Base-by-base conservation (phyloP, 768 basidiomycete species). In the Hericium alpestre region DNA sequence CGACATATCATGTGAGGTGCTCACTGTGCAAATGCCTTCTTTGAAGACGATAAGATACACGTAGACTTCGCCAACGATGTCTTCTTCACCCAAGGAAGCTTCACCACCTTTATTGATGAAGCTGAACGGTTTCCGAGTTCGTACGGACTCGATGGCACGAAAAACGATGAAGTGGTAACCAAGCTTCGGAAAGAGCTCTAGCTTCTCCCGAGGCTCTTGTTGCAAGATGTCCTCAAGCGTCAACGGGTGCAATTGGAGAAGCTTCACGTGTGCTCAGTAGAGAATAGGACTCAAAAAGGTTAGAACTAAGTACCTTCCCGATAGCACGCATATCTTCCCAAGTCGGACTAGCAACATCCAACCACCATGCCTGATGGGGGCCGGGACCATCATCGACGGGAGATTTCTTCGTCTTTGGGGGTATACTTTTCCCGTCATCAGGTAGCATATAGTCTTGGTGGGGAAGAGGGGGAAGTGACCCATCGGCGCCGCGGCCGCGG, bases 121-220 rank as follows among this genome's bases (percentile, higher is more conserved):
- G n/a, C 57, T 32, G 48, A 75, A 55, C 49, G 69, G 73, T 32
- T 78, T 73, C 51, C 73, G 70, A 1, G 74, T 72, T 41, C 69
- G 71, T 58, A 73, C 68, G 59, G 76, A 79, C 63, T 93, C 90
- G 53, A 93, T 79, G 1, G 92, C 86, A 49, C 89, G 80, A 64
- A 94, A 91, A 18, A 87, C 87, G 56, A 95, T 74, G 64, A 97
- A 92, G 67, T 94, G 92, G 70, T 97, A 97, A 1, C 93, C 94
- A 13, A 97, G 78, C 61, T 80, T 83, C 0, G 87, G 81, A 66
- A 94, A 95, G 18, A 84, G 72, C 65, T 96, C 93, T 16, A 95
- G 71, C 70, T 97, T 97, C 70, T 96, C 94, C 40, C 92, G 79
- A 15, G 90, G 86, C 58, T 97, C 93, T 70, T 89, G 86, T 58